Percentiles rank a stretch among this genome's conserved stretches.
Evolutionary conservation across 2,329 filamentous ascomycete species (phyloP).

Genomic region (Graphilbum sp.): DNA sequence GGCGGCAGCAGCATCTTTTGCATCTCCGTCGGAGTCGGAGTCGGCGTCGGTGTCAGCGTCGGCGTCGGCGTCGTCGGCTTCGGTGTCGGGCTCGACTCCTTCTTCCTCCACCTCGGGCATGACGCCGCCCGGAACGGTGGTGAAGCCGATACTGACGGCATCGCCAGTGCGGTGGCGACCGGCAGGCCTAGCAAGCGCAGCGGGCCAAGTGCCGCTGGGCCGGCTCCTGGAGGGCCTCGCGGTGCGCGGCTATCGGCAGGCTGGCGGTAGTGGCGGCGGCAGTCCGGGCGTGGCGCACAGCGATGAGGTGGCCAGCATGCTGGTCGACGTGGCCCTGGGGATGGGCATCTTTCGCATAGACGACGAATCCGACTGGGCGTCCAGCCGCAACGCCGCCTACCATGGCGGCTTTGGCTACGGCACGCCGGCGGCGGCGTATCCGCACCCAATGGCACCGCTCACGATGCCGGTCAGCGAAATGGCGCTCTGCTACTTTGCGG

Average conservation of each 20-base stretch:
- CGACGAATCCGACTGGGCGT: background rate
- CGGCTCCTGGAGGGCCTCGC: too few species aligned
- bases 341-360: background rate
- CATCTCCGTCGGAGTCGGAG: background rate
- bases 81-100: background rate
- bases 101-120: too few species aligned
- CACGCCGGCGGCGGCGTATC: background rate
- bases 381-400: too few species aligned
- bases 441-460: slow-evolving; percentile 13
- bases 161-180: too few species aligned
- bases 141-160: too few species aligned
- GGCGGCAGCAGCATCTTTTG: too few species aligned
- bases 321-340: background rate
- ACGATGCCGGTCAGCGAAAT: slow-evolving; percentile 35
- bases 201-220: too few species aligned
- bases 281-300: background rate
- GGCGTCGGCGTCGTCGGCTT: background rate
- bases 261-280: too few species aligned
- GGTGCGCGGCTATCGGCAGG: too few species aligned
- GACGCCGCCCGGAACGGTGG: too few species aligned
- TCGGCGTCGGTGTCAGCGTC: background rate
- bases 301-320: background rate
- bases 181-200: too few species aligned
- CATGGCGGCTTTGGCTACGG: background rate
- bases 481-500: slow-evolving; percentile 41